Percentiles rank a stretch among this genome's conserved stretches.
Conservation (phyloP, 768 basidiomycete species). For the Lepiota venenata region DNA sequence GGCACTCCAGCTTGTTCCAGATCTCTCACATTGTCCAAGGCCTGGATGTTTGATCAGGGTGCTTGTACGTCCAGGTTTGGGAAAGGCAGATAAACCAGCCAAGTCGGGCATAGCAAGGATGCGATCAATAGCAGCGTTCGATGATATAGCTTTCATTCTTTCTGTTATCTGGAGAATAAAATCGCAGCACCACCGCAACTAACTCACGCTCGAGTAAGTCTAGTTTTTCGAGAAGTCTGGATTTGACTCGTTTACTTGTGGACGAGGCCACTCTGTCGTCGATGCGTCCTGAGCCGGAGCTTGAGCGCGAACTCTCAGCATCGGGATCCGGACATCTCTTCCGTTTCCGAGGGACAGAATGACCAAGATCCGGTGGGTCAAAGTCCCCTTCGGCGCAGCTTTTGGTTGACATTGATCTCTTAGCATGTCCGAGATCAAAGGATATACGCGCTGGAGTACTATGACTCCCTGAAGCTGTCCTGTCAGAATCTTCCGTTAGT, state of each 20-base stretch:
- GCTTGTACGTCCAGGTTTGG: neutral
- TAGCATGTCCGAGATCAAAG: conserved; percentile 30
- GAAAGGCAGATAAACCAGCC: conserved; percentile 30
- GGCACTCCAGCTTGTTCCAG: no score
- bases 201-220: conserved; percentile 43
- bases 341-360: neutral
- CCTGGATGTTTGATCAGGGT: no score
- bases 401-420: neutral
- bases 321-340: neutral
- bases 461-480: conserved; percentile 7
- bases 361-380: conserved; percentile 11
- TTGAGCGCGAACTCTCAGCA: neutral
- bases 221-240: conserved; percentile 36
- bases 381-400: neutral
- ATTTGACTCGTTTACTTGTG: conserved; percentile 18
- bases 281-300: neutral
- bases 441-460: neutral
- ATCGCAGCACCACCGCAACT: neutral
- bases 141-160: conserved; percentile 3
- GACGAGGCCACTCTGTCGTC: conserved; percentile 22
- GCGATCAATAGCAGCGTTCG: conserved; percentile 24
- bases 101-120: conserved; percentile 42
- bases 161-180: neutral
- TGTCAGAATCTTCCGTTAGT: conserved; percentile 4
- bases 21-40: no score